Conservation (phyloP, 1,284 basidiomycete genomes). For the Neotropicomus parvogracilis region DNA sequence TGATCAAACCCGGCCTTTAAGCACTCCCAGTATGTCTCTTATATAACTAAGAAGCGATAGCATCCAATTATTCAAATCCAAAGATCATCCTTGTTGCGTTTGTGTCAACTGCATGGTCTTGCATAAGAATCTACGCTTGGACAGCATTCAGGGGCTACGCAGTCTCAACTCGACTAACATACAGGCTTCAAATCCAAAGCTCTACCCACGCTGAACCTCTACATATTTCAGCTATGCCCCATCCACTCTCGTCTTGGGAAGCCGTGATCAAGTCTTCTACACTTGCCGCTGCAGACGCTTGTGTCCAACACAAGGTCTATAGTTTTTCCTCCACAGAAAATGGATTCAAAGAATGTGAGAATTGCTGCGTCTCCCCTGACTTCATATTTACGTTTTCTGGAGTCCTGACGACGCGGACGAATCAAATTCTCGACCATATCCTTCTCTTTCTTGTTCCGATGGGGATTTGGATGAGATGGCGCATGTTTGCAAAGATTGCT, state of each 20-base stretch:
- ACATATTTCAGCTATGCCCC: not conserved
- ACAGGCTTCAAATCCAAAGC: conserved; percentile 11
- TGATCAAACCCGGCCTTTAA: too few relatives aligned
- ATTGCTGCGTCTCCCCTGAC: not conserved
- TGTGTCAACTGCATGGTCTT: conserved; percentile 52
- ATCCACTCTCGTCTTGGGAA: conserved; percentile 1
- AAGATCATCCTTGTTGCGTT: conserved; percentile 55
- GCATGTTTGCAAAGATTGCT: conserved; percentile 2
- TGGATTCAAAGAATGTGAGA: conserved; percentile 13
- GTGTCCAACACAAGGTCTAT: not conserved
- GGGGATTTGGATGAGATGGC: conserved; percentile 4
- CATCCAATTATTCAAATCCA: conserved; percentile 22
- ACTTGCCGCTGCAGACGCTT: conserved; percentile 7
- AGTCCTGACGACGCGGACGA: not conserved
- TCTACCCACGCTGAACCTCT: conserved; percentile 5
- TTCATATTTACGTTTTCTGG: not conserved
- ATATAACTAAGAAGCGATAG: too few relatives aligned
- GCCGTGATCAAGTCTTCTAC: conserved; percentile 13
- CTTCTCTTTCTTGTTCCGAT: not conserved
- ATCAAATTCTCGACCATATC: not conserved
- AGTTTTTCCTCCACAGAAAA: not conserved
- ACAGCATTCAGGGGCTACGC: conserved; percentile 45
- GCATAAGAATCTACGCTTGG: conserved; percentile 46
- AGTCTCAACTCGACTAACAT: conserved; percentile 49
- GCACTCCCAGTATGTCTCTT: too few relatives aligned